phyloP scores from a whole-genome alignment of 176 grass and related monocot species.

The Aechmea fasciata region DNA sequence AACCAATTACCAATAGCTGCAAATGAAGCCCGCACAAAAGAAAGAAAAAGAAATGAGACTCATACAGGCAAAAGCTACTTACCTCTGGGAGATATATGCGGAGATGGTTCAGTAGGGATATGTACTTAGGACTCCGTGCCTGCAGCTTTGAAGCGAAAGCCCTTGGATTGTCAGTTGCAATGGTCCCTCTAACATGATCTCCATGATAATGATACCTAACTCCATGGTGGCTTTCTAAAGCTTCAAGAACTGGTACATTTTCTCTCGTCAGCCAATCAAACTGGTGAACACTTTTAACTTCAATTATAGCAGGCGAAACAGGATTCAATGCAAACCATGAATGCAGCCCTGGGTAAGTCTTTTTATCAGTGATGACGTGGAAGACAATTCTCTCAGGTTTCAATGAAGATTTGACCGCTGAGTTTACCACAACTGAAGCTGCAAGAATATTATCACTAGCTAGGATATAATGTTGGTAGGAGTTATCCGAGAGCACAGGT shows the following conservation, averaged over 20 bases:
- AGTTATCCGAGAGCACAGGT: constrained; percentile 76
- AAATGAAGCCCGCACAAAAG: too few species aligned
- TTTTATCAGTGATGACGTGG: constrained; percentile 95
- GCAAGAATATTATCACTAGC: constrained; percentile 92
- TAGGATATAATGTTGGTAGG: constrained; percentile 76
- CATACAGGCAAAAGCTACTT: constrained; percentile 16
- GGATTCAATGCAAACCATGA: constrained; percentile 97
- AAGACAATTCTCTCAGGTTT: constrained; percentile 64
- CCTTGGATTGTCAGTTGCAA: constrained; percentile 54
- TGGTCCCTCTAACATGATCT: constrained; percentile 60
- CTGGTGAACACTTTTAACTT: constrained; percentile 94
- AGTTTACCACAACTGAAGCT: constrained; percentile 82
- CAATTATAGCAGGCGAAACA: constrained; percentile 67
- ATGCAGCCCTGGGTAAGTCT: constrained; percentile 94
- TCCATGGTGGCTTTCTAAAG: constrained; percentile 71
- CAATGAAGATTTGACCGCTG: constrained; percentile 51
- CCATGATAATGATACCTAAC: constrained; percentile 90
- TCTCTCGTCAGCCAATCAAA: constrained; percentile 95
- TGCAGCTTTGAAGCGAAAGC: constrained; percentile 88
- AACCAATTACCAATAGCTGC: too few species aligned
- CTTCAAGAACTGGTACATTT: constrained; percentile 87
- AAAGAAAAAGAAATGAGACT: background rate
- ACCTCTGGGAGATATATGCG: constrained; percentile 97
- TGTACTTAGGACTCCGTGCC: constrained; percentile 88
- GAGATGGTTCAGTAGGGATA: constrained; percentile 90